Base-by-base conservation (phyloP, 176 grass and related monocot species). In the Bothriochloa decipiens region DNA sequence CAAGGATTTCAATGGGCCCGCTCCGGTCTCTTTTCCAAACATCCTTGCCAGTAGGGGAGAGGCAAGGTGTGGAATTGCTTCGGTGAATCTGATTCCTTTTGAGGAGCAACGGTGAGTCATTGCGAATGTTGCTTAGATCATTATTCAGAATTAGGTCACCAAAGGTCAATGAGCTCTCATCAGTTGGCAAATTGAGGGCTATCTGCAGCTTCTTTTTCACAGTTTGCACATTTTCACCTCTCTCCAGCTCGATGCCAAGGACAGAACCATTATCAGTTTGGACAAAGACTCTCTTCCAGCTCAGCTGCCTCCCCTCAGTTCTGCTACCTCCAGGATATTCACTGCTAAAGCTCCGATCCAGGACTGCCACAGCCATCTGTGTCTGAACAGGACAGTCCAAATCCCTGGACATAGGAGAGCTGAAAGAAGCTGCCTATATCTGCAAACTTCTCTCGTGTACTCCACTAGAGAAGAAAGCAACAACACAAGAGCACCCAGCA, bases 131-230 rank as follows among this genome's bases (percentile, higher is more conserved):
- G 77, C 80, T 98, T 6, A 98, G 93, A 88, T 98, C 96, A 90
- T 95, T 85, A 32, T 86, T 95, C 81, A 98, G 82, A 83, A 95
- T 87, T 61, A 85, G 76, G 77, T 98, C 96, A 77, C 96, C 96
- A 75, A 87, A 98, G 7, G 91, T 93, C 53, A 98, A 83, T 7
- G 89, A 95, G 89, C 92, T 95, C 78, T 95, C 91, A 60, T 95
- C 96, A n/a, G 87, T 95, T 61, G 96, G 86, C 40, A 98, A 46
- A 65, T 90, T 91, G 58, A 98, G 83, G 18, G 91, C 96, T 58
- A 98, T 39, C 64, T 98, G 96, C 84, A 98, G 76, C 81, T 93
- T 98, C 50, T 87, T 95, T 88, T 98, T 98, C 73, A 98, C 96
- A 74, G 91, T 89, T 23, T 95, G 93, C 0, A 79, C 96, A 88